Conservation (phyloP, 2,329 filamentous ascomycete species). For the Pseudocercospora fijiensis region DNA sequence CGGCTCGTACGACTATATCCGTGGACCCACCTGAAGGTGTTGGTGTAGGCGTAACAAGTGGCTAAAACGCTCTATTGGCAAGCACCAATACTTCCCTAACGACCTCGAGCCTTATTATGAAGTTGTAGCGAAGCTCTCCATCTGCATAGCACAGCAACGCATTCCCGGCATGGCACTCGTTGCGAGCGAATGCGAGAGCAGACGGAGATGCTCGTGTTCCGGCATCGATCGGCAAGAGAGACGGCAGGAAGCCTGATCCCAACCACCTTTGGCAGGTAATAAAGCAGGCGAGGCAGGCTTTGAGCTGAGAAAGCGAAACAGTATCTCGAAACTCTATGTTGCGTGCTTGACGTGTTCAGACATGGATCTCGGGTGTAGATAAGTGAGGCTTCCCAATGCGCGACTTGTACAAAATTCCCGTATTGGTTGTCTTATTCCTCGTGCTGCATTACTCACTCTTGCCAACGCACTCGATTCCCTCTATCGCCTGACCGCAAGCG, state of each 20-base stretch:
- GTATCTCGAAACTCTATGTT: neutral
- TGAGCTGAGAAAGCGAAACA: neutral
- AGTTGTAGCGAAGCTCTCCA: too few species aligned
- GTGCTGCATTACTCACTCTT: neutral
- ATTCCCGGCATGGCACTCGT: neutral
- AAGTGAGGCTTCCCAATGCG: neutral
- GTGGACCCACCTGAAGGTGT: too few species aligned
- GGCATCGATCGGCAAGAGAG: neutral
- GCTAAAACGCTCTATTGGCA: neutral
- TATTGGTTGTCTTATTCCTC: neutral
- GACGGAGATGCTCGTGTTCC: too few species aligned
- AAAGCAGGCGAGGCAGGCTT: neutral
- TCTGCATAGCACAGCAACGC: neutral
- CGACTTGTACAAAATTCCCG: neutral
- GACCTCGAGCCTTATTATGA: neutral
- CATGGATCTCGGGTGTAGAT: neutral
- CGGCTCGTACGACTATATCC: too few species aligned
- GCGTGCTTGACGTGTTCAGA: neutral
- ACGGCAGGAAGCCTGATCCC: neutral
- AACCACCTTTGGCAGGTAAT: neutral
- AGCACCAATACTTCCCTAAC: neutral
- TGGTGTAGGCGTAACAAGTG: too few species aligned
- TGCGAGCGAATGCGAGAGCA: neutral
- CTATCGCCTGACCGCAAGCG: neutral
- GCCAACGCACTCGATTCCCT: neutral